Base-by-base conservation (phyloP, 2,329 filamentous ascomycete genomes). In the Paraphoma sp. region DNA sequence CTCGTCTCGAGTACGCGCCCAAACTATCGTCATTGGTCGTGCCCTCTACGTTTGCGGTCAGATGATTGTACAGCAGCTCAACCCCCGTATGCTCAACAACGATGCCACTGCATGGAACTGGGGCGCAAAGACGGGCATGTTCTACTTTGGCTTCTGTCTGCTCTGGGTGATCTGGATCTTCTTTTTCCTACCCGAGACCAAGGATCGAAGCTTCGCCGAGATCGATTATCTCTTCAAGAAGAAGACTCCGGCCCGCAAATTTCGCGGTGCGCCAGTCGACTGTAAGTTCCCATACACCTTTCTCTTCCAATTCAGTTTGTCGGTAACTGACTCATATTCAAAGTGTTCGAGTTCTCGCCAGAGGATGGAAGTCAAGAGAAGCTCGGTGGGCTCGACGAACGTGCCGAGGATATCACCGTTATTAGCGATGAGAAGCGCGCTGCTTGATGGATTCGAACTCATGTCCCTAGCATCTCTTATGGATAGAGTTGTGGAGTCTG, bases 1-100 rank as follows among this genome's bases (percentile, higher is more conserved):
- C 0, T 91, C 91, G 1, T 86, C 90, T n/a, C 85, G 92, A 4
- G 82, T 96, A 38, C 90, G 93, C 72, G 92, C 93, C 79, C 96
- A 96, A 82, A 95, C 92, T 0, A 89, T 95, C 45, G 91, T 93
- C 2, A 83, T 95, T 4, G 91, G 89, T 2, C 76, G 77, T 6
- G 74, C 72, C 33, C 66, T 69, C 6, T 77, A 80, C 48, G 74
- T 76, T 30, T 55, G 75, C n/a, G 59, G 74, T 23, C 71, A 67
- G 8, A 74, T 78, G 33, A 67, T 40, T 31, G 55, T 58, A 8
- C 55, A 58, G 48, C 55, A 58, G 36, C 55, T 58, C 47, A 58
- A 58, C 48, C 55, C 55, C 47, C 55, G 55, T 36, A 58, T 58
- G 55, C 51, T 58, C 40, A 58, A 58, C 47, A 51, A 58, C 30